Conservation (phyloP, 1,284 basidiomycete species). For the Ustilago tritici region DNA sequence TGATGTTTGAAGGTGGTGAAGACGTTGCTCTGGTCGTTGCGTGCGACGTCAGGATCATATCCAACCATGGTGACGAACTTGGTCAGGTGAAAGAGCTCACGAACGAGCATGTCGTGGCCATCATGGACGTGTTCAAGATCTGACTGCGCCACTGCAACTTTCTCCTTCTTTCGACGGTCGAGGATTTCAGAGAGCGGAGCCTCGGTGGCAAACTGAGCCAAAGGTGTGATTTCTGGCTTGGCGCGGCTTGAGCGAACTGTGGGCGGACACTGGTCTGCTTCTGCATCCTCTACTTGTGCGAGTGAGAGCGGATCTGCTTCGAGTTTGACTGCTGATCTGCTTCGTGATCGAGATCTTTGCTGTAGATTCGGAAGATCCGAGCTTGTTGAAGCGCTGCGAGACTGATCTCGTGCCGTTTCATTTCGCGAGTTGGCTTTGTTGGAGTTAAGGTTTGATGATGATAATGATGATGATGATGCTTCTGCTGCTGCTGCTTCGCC, state of each 20-base stretch:
- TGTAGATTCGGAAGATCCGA: conserved; percentile 7
- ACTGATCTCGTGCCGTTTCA: conserved; percentile 13
- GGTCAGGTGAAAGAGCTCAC: conserved; percentile 62
- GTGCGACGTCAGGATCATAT: conserved; percentile 58
- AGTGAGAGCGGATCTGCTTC: conserved; percentile 6
- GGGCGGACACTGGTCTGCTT: conserved; percentile 3
- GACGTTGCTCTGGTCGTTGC: conserved; percentile 52
- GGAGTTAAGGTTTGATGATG: conserved; percentile 9
- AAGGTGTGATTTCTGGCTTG: conserved; percentile 34
- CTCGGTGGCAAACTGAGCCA: conserved; percentile 22
- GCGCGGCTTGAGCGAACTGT: conserved; percentile 1
- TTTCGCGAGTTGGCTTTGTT: conserved; percentile 21
- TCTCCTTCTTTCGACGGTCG: conserved; percentile 32
- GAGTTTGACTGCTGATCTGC: conserved; percentile 28
- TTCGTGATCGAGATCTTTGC: conserved; percentile 31
- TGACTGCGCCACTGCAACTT: conserved; percentile 34
- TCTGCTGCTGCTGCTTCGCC: neutral
- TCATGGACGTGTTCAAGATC: conserved; percentile 54
- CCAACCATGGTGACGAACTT: conserved; percentile 62
- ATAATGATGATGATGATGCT: neutral
- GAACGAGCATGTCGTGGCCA: conserved; percentile 60
- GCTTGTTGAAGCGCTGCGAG: conserved; percentile 10
- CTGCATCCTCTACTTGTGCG: conserved; percentile 8
- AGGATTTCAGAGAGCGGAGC: conserved; percentile 35
- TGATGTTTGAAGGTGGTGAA: conserved; percentile 54